Base-by-base conservation (phyloP, 129 eudicot species). In the Lactuca saligna region DNA sequence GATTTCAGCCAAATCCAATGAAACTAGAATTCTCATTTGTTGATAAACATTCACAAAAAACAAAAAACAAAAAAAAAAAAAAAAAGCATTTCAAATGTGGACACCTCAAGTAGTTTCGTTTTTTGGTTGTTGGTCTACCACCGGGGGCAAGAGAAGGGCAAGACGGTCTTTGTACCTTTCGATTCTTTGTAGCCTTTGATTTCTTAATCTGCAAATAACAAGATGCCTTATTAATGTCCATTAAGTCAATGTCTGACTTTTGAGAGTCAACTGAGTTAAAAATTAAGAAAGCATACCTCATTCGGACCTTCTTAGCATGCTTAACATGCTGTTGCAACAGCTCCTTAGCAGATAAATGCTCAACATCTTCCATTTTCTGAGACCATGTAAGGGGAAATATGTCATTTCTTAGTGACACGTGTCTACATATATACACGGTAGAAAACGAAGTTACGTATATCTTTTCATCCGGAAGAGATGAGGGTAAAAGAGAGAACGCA, bases 101-200 rank as follows among this genome's bases (percentile, higher is more conserved):
- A 54, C 16, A 17, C n/a, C 32, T 9, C 39, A 54, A 65, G 65
- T 58, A 14, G 82, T 48, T 16, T 85, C 95, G 60, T 69, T 85
- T 75, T 82, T 85, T 15, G 67, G 62, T 35, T 75, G 91, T 71
- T 79, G 94, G 35, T 87, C 91, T n/a, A 70, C 91, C 65, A 82
- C 77, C 13, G 91, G 85, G 54, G 96, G 96, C 32, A 89, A 74
- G 67, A 89, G 97, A 71, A 91, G 91, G 55, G 91, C 94, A 41
- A 91, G 96, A 70, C 97, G 86, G 51, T 87, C 80, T 78, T 88
- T 91, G 87, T 88, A 88, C 86, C 97, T 84, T 38, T 86, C 87
- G 11, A 92, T 91, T 68, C 87, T 76, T 57, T 79, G 81, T 13
- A 86, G 82, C 65, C 97, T 76, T 78, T 86, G 94, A 62, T 84